Conservation (phyloP, 202 grass and related monocot species). For the Eragrostis tef region DNA sequence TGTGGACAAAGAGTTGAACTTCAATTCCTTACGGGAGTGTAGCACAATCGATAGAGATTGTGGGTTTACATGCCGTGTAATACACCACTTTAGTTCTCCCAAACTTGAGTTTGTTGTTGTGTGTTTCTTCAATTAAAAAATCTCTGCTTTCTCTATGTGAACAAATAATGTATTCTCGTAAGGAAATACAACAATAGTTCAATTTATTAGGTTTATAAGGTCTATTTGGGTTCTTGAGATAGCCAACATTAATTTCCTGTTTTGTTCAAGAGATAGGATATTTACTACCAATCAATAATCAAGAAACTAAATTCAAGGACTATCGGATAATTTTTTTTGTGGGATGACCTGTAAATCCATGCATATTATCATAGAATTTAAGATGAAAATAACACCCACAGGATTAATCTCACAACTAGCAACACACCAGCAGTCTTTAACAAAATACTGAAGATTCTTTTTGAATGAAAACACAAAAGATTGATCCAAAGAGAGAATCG, state of each 20-base stretch:
- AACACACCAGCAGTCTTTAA: neutral
- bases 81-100: no score
- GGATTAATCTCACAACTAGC: neutral
- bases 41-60: no score
- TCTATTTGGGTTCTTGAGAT: neutral
- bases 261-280: neutral
- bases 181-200: neutral
- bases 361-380: neutral
- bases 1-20: neutral
- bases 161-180: neutral
- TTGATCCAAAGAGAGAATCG: neutral
- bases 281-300: neutral
- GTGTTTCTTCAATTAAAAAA: neutral
- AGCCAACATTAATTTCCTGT: neutral
- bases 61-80: no score
- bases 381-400: neutral
- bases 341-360: no score
- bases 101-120: neutral
- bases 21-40: no score
- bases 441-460: neutral
- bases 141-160: neutral
- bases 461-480: neutral
- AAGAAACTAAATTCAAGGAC: no score
- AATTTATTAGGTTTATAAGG: no score
- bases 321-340: no score